These are phyloP conservation scores for Mycena chlorophos DNA, from an alignment of 768 basidiomycete genomes.

Conservation along the genomic window DNA sequence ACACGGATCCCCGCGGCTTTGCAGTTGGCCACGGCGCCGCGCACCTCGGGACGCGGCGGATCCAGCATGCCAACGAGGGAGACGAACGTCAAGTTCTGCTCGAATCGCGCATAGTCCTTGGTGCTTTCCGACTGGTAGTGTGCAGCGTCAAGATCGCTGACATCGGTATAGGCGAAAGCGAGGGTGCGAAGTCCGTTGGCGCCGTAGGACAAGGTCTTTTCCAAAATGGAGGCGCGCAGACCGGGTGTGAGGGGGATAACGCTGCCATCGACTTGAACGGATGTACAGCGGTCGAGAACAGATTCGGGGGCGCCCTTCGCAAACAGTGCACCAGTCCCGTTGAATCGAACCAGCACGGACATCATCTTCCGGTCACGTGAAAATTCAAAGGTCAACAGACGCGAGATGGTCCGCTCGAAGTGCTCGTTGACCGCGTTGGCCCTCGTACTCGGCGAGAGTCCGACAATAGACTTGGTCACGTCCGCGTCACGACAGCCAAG, in stretches of 20 bases:
- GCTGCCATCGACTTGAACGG: constrained; percentile 64
- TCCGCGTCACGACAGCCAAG: constrained; percentile 72
- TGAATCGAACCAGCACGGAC: constrained; percentile 85
- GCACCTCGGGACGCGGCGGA: constrained; percentile 93
- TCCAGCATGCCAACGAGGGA: constrained; percentile 98
- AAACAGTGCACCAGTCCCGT: constrained; percentile 73
- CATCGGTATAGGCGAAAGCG: constrained; percentile 85
- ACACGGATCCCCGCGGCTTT: constrained; percentile 92
- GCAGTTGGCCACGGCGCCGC: constrained; percentile 84
- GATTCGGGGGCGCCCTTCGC: constrained; percentile 98
- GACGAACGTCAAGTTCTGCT: constrained; percentile 89
- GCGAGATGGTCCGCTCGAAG: constrained; percentile 72
- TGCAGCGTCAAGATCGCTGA: constrained; percentile 69
- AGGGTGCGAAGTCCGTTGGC: constrained; percentile 84
- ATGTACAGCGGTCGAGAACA: constrained; percentile 85
- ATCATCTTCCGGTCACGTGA: constrained; percentile 99
- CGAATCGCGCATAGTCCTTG: constrained; percentile 85
- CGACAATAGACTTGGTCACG: constrained; percentile 54
- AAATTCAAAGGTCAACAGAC: constrained; percentile 95
- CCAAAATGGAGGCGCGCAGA: constrained; percentile 60
- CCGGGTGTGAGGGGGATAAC: constrained; percentile 63
- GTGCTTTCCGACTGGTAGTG: constrained; percentile 82
- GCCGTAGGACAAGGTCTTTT: constrained; percentile 73
- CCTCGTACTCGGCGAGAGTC: constrained; percentile 59
- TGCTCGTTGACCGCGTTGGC: constrained; percentile 84